Evolutionary conservation across 2,329 filamentous ascomycete genomes (phyloP).

Genomic region (Cercospora sp.): DNA sequence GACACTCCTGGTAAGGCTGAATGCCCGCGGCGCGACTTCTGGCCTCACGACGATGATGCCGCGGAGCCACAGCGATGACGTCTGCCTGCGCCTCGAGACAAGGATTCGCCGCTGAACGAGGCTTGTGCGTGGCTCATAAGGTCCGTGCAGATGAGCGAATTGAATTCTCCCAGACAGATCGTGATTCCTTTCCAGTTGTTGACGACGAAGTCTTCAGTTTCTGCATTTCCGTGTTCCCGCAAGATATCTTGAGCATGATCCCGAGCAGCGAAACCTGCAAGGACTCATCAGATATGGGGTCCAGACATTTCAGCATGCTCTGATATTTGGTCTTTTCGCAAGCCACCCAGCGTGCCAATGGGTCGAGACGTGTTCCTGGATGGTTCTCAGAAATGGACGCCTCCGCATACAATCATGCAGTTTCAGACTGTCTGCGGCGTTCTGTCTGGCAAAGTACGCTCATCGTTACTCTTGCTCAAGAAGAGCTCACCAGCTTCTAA

Average conservation of each 20-base stretch:
- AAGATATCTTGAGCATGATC: not conserved
- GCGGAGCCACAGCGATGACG: constrained; percentile 1
- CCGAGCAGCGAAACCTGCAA: not conserved
- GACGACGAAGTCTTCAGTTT: not conserved
- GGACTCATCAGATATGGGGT: not conserved
- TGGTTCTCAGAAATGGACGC: not conserved
- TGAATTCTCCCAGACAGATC: not conserved
- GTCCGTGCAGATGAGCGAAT: not conserved
- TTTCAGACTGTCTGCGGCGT: not conserved
- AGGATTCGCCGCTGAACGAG: constrained; percentile 9
- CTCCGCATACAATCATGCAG: not conserved
- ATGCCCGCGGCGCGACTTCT: not conserved
- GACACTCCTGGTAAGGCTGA: not conserved
- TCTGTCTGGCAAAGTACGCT: not conserved
- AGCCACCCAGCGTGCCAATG: not conserved
- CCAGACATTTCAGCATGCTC: not conserved
- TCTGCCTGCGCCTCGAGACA: not conserved
- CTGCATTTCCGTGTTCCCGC: not conserved
- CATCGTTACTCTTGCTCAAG: not conserved
- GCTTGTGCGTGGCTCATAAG: not conserved
- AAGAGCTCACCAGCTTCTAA: constrained; percentile 2
- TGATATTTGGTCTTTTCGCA: not conserved
- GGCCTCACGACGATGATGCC: not conserved
- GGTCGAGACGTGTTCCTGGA: not conserved
- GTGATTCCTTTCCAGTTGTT: not conserved